phyloP scores from a whole-genome alignment of 345 rosid genomes.

The Carallia brachiata region DNA sequence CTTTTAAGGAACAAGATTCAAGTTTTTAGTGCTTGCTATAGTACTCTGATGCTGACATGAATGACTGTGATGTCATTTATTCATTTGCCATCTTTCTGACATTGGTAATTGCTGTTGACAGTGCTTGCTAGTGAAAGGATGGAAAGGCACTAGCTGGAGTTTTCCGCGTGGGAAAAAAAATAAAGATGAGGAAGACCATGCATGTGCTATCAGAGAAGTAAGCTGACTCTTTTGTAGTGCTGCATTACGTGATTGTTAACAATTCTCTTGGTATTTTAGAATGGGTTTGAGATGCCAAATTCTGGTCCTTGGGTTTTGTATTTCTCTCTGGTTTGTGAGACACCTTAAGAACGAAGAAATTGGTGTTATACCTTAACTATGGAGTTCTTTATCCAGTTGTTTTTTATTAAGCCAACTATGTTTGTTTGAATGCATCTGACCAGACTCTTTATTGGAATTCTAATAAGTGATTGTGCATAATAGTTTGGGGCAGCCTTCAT shows the following conservation, averaged over 20 bases:
- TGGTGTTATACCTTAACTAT: too few relatives aligned
- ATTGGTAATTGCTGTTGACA: constrained; percentile 27
- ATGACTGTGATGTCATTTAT: not conserved
- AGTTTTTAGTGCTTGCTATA: not conserved
- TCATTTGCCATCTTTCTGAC: not conserved
- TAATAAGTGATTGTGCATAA: too few relatives aligned
- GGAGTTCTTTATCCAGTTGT: too few relatives aligned
- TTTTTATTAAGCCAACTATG: too few relatives aligned
- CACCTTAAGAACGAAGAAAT: too few relatives aligned
- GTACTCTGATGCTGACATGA: not conserved
- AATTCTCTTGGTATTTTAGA: not conserved
- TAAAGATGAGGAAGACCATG: constrained; percentile 97
- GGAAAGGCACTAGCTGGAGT: constrained; percentile 99
- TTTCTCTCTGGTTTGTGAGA: too few relatives aligned
- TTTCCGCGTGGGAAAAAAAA: constrained; percentile 99
- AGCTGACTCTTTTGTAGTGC: constrained; percentile 2
- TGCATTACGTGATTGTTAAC: not conserved
- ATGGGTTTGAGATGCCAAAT: too few relatives aligned
- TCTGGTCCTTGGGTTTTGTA: too few relatives aligned
- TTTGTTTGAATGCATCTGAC: too few relatives aligned
- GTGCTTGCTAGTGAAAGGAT: constrained; percentile 96
- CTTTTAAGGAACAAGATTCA: not conserved
- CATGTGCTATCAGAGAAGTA: constrained; percentile 96
- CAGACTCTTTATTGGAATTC: too few relatives aligned
- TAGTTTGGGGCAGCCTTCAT: too few relatives aligned